Evolutionary conservation across 495 filamentous ascomycete species (phyloP).

Genomic region (Peziza echinospora): DNA sequence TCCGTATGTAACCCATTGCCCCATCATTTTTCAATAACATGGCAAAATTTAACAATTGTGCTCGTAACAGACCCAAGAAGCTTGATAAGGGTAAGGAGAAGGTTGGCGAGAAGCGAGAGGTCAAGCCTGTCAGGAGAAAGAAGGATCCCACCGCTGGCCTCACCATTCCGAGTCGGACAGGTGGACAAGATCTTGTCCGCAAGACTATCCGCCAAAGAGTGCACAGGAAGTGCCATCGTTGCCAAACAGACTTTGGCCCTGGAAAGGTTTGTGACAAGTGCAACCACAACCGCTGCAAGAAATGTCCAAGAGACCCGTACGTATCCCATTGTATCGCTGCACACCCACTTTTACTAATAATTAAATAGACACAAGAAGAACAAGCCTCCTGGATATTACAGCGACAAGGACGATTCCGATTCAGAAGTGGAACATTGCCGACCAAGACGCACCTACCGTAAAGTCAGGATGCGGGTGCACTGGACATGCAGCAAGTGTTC

Average conservation of each 20-base stretch:
- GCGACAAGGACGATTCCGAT: conserved; percentile 13
- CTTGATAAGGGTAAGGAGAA: conserved; percentile 24
- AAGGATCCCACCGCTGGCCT: conserved; percentile 22
- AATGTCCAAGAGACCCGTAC: conserved; percentile 65
- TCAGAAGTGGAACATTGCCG: conserved; percentile 10
- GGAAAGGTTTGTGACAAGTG: conserved; percentile 47
- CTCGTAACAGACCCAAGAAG: conserved; percentile 23
- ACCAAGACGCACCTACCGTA: conserved; percentile 16
- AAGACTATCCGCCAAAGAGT: conserved; percentile 46
- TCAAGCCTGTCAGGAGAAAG: conserved; percentile 16
- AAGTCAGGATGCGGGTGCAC: conserved; percentile 17
- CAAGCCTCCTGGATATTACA: conserved; percentile 18
- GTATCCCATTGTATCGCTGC: conserved; percentile 18
- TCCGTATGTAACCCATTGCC: conserved; percentile 28
- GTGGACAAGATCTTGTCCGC: conserved; percentile 47
- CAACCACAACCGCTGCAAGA: conserved; percentile 55
- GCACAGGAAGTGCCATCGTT: conserved; percentile 57
- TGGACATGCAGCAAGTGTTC: conserved; percentile 18
- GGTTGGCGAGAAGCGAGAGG: conserved; percentile 13
- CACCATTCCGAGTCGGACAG: conserved; percentile 39
- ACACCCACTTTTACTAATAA: neutral
- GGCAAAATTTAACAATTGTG: neutral
- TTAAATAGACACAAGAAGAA: conserved; percentile 16
- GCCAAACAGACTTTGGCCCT: conserved; percentile 38
- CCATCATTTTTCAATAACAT: neutral